These are phyloP conservation scores for Pseudonitzschia delicatissima DNA, from an alignment of 108 stramenopile species.

Conservation along the genomic window DNA sequence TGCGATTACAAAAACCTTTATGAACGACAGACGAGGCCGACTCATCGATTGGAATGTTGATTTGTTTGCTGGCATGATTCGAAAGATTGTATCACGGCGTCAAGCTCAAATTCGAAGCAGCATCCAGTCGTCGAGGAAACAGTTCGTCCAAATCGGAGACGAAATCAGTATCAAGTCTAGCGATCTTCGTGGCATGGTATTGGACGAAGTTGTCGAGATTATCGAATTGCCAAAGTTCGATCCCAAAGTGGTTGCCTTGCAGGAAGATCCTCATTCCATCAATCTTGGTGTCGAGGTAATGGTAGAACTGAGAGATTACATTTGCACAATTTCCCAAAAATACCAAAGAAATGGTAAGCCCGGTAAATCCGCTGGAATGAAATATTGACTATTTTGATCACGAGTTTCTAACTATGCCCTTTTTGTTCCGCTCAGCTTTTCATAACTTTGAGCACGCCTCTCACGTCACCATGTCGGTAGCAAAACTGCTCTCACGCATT, in stretches of 20 bases:
- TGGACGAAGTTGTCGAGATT: conserved; percentile 35
- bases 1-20: neutral
- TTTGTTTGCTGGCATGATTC: conserved; percentile 20
- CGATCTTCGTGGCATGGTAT: neutral
- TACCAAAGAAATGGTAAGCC: conserved; percentile 32
- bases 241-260: neutral
- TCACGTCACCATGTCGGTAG: conserved; percentile 24
- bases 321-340: conserved; percentile 16
- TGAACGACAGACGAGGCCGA: neutral
- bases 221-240: conserved; percentile 28
- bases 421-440: conserved; percentile 30
- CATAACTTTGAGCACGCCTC: conserved; percentile 5
- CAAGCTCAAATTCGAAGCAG: neutral
- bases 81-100: conserved; percentile 17
- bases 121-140: too few relatives aligned
- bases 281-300: conserved; percentile 31
- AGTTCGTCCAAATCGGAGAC: neutral
- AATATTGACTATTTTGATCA: conserved; percentile 40
- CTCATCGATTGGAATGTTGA: conserved; percentile 34
- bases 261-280: conserved; percentile 23
- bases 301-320: conserved; percentile 23
- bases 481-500: conserved; percentile 28
- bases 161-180: neutral
- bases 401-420: conserved; percentile 19
- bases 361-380: conserved; percentile 17